Evolutionary conservation across 495 filamentous ascomycete species (phyloP), one percentile per base, ranked within the genome.

Genomic region (Margaritispora aquatica): DNA sequence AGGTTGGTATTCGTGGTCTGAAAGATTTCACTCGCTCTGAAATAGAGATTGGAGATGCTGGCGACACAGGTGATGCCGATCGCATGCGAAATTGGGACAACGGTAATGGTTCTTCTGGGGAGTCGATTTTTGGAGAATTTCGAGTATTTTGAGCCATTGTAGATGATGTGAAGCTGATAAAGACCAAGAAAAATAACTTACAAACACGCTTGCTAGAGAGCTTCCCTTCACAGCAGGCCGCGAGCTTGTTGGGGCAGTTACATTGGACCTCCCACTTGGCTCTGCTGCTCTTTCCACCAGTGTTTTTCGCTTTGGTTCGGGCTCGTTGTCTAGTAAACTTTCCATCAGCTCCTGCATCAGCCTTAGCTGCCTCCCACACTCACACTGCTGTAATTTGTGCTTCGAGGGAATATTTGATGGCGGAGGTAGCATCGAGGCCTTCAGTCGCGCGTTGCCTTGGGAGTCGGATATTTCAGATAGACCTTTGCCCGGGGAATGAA

Each of bases 361-460:
- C 24, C 17, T 29, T 26, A 29, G 15, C 17, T 19, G 24, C 9
- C 27, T 52, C 24, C 24, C 24, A 19, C 50, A 61, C 58, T 52
- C 59, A 63, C 61, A 61, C 10, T 24, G 13, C 59, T 64, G 24
- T 54, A 63, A 11, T 62, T 66, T 71, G 57, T 77, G 75, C 62
- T 78, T 78, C 17, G 23, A 71, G 24, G 22, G 51, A 55, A 9
- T 8, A 44, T 8, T 44, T 17, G 59, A 51, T 21, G 73, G 67
- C 24, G 77, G 79, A 24, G 85, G 81, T 36, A 77, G 74, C 58
- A 77, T 71, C 27, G 77, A 69, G 24, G 70, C 69, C 2, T 78
- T 77, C 15, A 82, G 79, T 60, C 88, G 84, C 58, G 83, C 75
- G 73, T 94, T 94, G 61, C 75, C 83, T 55, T 84, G 77, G 2